Conservation (phyloP, 352 stramenopile species). For the Halophytophthora polymorphica region DNA sequence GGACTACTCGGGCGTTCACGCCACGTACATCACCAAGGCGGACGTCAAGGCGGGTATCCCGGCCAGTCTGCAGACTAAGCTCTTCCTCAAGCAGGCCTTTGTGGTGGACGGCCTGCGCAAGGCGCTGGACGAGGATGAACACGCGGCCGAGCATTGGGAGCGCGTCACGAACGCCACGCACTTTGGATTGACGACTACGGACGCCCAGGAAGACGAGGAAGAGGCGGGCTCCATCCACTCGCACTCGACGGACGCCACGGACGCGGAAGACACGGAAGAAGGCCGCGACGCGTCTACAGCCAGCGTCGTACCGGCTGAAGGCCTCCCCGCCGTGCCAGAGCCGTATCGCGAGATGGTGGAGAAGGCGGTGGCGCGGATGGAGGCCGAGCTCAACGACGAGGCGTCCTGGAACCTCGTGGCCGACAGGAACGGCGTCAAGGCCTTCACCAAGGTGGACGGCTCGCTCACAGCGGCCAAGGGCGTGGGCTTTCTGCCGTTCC, state of each 20-base stretch:
- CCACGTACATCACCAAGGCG: slow-evolving; percentile 67
- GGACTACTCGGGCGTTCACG: slow-evolving; percentile 50
- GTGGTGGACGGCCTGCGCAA: slow-evolving; percentile 57
- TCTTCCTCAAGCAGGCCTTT: slow-evolving; percentile 72
- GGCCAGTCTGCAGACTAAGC: slow-evolving; percentile 50
- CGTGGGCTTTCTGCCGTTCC: slow-evolving; percentile 45
- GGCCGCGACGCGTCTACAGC: background rate
- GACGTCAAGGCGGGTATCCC: slow-evolving; percentile 62
- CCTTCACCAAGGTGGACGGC: slow-evolving; percentile 64
- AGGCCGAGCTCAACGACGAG: slow-evolving; percentile 55
- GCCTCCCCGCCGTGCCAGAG: slow-evolving; percentile 36
- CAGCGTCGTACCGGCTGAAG: slow-evolving; percentile 36
- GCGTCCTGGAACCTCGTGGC: slow-evolving; percentile 61
- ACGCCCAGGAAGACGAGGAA: slow-evolving; percentile 45
- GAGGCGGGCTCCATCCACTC: slow-evolving; percentile 22
- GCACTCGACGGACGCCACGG: slow-evolving; percentile 10
- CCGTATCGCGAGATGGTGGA: slow-evolving; percentile 59
- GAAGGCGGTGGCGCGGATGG: slow-evolving; percentile 52
- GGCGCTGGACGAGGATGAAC: slow-evolving; percentile 50
- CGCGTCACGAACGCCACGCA: slow-evolving; percentile 49
- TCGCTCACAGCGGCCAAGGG: slow-evolving; percentile 61
- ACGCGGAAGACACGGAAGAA: slow-evolving; percentile 17
- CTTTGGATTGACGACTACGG: slow-evolving; percentile 42
- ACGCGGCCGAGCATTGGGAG: slow-evolving; percentile 15
- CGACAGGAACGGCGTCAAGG: slow-evolving; percentile 67